Evolutionary conservation across 164 flowering plant species (phyloP).

Genomic region (Nymphaea thermarum): DNA sequence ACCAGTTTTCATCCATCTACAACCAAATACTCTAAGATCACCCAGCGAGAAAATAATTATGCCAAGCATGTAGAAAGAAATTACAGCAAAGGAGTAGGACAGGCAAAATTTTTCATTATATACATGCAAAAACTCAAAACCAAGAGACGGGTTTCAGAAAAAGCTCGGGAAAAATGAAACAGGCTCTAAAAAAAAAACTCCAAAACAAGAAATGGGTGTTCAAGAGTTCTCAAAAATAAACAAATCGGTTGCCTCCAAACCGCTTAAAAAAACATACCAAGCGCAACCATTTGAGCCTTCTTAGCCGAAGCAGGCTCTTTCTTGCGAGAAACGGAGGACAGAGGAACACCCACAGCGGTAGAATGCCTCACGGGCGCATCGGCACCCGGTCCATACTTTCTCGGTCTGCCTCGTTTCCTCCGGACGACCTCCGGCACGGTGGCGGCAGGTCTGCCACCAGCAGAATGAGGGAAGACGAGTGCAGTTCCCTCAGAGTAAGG

Average conservation of each 20-base stretch:
- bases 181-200: too few species aligned
- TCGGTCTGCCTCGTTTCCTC: constrained; percentile 7
- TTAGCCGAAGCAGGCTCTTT: constrained; percentile 5
- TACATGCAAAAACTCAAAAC: too few species aligned
- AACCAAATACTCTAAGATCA: too few species aligned
- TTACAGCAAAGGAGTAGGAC: too few species aligned
- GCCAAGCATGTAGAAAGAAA: too few species aligned
- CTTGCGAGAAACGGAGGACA: constrained; percentile 2
- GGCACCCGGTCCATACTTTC: constrained; percentile 5
- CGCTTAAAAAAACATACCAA: constrained; percentile 3
- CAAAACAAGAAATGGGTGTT: too few species aligned
- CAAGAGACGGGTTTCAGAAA: too few species aligned
- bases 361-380: background rate
- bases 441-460: background rate
- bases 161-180: too few species aligned
- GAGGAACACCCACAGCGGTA: background rate
- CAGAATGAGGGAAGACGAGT: background rate
- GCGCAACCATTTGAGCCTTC: constrained; percentile 5
- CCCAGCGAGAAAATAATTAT: too few species aligned
- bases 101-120: too few species aligned
- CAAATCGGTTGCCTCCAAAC: background rate
- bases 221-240: too few species aligned
- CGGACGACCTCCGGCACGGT: background rate
- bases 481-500: background rate
- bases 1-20: too few species aligned